A percentile compares a stretch with the other conserved stretches of the same genome.
Evolutionary conservation across 73 alveolate species (phyloP).

Genomic region (Paramecium octaurelia): DNA sequence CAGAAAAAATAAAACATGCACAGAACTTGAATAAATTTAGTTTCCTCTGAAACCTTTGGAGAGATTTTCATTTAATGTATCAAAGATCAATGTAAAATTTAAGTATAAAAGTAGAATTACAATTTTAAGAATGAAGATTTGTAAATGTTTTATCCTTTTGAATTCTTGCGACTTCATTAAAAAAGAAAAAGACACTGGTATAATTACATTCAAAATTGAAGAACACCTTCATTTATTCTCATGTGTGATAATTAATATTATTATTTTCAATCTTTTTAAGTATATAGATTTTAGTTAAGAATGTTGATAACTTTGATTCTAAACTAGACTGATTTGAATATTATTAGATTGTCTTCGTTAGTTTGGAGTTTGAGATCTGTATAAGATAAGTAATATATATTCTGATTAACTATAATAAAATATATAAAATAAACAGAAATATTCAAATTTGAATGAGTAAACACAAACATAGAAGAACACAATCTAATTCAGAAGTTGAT

Average conservation of each 20-base stretch:
- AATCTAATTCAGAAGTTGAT: conserved; percentile 44
- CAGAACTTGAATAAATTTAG: not conserved
- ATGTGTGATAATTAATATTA: not conserved
- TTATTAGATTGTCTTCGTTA: too few species aligned
- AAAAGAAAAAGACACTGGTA: not conserved
- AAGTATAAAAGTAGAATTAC: not conserved
- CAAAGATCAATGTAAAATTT: not conserved
- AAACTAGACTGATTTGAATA: too few species aligned
- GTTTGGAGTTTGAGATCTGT: not conserved
- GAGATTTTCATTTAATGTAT: not conserved
- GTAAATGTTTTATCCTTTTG: not conserved
- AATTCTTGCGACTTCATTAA: not conserved
- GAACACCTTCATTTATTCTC: not conserved
- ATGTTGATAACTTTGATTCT: not conserved
- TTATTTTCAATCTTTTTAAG: not conserved
- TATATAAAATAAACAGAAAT: conserved; percentile 1
- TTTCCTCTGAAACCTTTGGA: not conserved
- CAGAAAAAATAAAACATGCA: not conserved
- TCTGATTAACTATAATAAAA: not conserved
- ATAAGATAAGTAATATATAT: not conserved
- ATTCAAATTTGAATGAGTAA: conserved; percentile 25
- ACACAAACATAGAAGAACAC: conserved; percentile 26
- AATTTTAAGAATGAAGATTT: not conserved
- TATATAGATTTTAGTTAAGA: not conserved
- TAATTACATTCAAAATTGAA: not conserved